phyloP scores from a whole-genome alignment of 257 asterid species.

The Salvia splendens region DNA sequence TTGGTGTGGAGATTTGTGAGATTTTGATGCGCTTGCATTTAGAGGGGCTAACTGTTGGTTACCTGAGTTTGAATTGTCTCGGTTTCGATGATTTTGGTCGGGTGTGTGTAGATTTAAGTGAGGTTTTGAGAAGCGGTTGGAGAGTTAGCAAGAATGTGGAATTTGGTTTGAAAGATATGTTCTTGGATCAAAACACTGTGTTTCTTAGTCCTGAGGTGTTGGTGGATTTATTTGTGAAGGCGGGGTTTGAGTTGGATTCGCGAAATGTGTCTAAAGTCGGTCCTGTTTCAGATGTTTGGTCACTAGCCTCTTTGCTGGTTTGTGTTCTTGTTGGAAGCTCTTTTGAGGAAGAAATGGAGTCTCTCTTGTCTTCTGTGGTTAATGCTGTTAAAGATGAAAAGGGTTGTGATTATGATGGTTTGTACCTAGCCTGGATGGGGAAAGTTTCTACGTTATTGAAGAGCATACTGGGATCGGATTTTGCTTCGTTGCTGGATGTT shows the following conservation, averaged over 20 bases:
- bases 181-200: slow-evolving; percentile 37
- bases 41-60: slow-evolving; percentile 65
- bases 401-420: slow-evolving; percentile 38
- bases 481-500: slow-evolving; percentile 40
- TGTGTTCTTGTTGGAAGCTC: slow-evolving; percentile 62
- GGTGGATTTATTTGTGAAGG: slow-evolving; percentile 37
- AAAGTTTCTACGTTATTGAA: slow-evolving; percentile 46
- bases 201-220: slow-evolving; percentile 77
- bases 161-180: slow-evolving; percentile 24
- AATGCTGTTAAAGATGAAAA: slow-evolving; percentile 39
- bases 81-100: slow-evolving; percentile 57
- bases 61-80: slow-evolving; percentile 50
- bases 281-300: slow-evolving; percentile 81
- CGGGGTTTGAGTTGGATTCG: slow-evolving; percentile 40
- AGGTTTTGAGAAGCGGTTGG: slow-evolving; percentile 51
- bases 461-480: slow-evolving; percentile 45
- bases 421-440: slow-evolving; percentile 55
- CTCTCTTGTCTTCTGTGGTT: slow-evolving; percentile 36
- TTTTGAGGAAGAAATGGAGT: slow-evolving; percentile 45
- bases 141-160: slow-evolving; percentile 43
- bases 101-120: slow-evolving; percentile 53
- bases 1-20: slow-evolving; percentile 69
- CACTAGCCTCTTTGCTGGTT: slow-evolving; percentile 64
- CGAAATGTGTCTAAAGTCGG: slow-evolving; percentile 44
- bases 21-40: slow-evolving; percentile 59